phyloP scores from a whole-genome alignment of 2,329 filamentous ascomycete genomes.

The Aspergillus quadricinctus region DNA sequence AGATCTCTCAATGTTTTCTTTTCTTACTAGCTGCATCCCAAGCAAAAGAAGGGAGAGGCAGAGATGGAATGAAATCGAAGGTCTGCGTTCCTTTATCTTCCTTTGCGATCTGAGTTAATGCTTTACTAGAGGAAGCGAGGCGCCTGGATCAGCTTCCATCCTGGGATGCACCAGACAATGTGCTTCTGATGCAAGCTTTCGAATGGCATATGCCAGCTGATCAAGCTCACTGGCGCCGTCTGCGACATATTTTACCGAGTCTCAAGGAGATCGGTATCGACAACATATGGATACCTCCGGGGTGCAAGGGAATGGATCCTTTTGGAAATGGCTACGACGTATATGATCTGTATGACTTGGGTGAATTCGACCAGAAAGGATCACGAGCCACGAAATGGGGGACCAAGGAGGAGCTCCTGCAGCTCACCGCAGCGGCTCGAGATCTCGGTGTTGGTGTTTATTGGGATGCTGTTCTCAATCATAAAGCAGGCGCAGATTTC shows the following conservation, averaged over 20 bases:
- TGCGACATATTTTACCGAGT: constrained; percentile 48
- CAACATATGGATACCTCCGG: constrained; percentile 65
- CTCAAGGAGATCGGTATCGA: constrained; percentile 59
- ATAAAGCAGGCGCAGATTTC: constrained; percentile 65
- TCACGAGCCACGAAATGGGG: constrained; percentile 64
- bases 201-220: constrained; percentile 68
- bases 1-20: constrained; percentile 6
- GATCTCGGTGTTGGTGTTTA: constrained; percentile 55
- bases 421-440: constrained; percentile 49
- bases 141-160: constrained; percentile 24
- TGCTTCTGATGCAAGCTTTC: constrained; percentile 63
- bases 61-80: constrained; percentile 22
- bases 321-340: constrained; percentile 64
- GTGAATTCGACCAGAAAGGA: constrained; percentile 70
- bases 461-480: constrained; percentile 69
- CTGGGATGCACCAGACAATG: constrained; percentile 31
- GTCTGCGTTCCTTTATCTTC: constrained; percentile 7
- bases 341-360: constrained; percentile 67
- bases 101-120: not conserved
- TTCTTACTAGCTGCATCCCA: constrained; percentile 8
- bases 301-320: constrained; percentile 61
- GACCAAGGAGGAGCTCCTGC: constrained; percentile 55
- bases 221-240: constrained; percentile 57
- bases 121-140: constrained; percentile 19
- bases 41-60: constrained; percentile 9